phyloP scores from a whole-genome alignment of 2,329 filamentous ascomycete genomes.

The Penicillium italicum region DNA sequence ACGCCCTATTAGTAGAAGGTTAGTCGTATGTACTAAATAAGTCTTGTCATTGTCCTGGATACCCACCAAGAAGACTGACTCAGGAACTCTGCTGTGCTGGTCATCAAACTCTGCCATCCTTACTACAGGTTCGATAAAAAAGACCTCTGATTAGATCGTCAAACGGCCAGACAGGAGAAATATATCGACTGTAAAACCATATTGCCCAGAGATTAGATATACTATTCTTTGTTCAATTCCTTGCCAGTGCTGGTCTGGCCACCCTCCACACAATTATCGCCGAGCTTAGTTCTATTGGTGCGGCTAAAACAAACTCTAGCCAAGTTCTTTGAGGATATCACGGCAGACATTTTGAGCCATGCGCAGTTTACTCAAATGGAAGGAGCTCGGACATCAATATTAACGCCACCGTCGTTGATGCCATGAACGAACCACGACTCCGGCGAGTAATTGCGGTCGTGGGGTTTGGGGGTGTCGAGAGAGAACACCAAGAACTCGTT shows the following conservation, averaged over 20 bases:
- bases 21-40: neutral
- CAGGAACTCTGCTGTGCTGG: constrained; percentile 1
- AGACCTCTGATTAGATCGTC: too few species aligned
- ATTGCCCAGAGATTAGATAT: neutral
- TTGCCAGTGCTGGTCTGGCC: neutral
- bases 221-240: neutral
- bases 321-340: neutral
- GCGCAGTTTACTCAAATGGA: neutral
- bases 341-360: neutral
- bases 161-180: neutral
- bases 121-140: neutral
- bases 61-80: constrained; percentile 5
- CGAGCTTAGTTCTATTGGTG: neutral
- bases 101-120: neutral
- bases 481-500: neutral
- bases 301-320: neutral
- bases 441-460: neutral
- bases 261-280: neutral
- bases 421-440: neutral
- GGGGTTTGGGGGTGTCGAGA: too few species aligned
- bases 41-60: too few species aligned
- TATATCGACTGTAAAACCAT: neutral
- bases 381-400: neutral
- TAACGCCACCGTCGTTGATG: neutral
- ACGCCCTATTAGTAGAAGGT: neutral